A percentile compares a stretch with the other conserved stretches of the same genome.
These are phyloP conservation scores for Laetiporus sulphureus DNA, from an alignment of 1,284 basidiomycete species.

Conservation along the genomic window DNA sequence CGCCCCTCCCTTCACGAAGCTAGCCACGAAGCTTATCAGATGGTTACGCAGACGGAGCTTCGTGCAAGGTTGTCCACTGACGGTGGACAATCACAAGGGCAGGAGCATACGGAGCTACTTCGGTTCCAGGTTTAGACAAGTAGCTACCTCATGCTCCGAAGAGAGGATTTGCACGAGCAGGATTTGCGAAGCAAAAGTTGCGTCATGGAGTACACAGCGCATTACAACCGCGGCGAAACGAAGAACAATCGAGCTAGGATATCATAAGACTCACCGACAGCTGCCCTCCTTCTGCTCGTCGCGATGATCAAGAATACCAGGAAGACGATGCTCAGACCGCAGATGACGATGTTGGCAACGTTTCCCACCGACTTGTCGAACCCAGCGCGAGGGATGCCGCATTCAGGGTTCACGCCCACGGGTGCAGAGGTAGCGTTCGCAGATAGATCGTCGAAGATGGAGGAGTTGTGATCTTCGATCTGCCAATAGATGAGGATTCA, in stretches of 20 bases:
- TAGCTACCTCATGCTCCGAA: too few species aligned
- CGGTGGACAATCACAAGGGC: too few species aligned
- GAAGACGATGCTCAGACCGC: constrained; percentile 51
- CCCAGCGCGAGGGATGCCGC: constrained; percentile 44
- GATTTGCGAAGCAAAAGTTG: background rate
- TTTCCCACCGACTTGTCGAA: constrained; percentile 54
- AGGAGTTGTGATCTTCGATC: constrained; percentile 27
- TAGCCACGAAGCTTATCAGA: too few species aligned
- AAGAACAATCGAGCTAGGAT: constrained; percentile 2
- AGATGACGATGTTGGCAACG: constrained; percentile 68
- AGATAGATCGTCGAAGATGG: constrained; percentile 33
- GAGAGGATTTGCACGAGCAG: too few species aligned
- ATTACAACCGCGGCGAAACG: background rate
- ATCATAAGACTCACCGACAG: constrained; percentile 33
- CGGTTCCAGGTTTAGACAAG: too few species aligned
- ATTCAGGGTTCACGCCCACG: constrained; percentile 51
- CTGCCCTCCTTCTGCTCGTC: constrained; percentile 41
- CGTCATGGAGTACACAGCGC: background rate
- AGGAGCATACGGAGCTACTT: too few species aligned
- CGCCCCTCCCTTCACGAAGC: too few species aligned
- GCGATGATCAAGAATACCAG: constrained; percentile 40
- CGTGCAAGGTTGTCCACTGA: too few species aligned
- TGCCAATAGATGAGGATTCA: constrained; percentile 15
- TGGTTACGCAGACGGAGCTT: too few species aligned
- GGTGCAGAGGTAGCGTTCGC: constrained; percentile 39